These are phyloP conservation scores for Trichoderma oligosporum DNA, from an alignment of 2,329 filamentous ascomycete species.

Conservation along the genomic window DNA sequence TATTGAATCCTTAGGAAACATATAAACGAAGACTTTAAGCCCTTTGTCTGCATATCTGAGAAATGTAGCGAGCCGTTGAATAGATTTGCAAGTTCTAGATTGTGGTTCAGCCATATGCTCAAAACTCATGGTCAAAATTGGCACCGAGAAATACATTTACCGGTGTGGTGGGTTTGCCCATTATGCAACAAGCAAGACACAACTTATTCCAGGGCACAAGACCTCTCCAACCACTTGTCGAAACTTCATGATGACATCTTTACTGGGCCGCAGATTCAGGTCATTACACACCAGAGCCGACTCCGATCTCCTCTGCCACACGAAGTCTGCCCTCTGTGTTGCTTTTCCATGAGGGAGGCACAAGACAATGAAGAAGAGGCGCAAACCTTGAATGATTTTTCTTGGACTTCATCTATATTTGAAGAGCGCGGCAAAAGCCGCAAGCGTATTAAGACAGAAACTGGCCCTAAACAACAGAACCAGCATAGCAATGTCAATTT, in stretches of 20 bases:
- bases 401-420: not conserved
- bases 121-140: constrained; percentile 15
- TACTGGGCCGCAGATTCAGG: not conserved
- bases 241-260: not conserved
- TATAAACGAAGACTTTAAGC: not conserved
- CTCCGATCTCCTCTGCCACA: not conserved
- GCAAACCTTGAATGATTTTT: not conserved
- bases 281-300: not conserved
- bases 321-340: not conserved
- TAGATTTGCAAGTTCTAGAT: constrained; percentile 13
- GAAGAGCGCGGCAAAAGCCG: not conserved
- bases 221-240: not conserved
- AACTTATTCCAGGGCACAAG: not conserved
- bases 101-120: constrained; percentile 18
- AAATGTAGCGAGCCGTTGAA: constrained; percentile 6
- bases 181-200: constrained; percentile 9
- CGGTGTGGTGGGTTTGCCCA: constrained; percentile 15
- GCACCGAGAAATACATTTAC: constrained; percentile 17
- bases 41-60: constrained; percentile 14
- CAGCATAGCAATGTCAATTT: not conserved
- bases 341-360: not conserved
- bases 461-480: not conserved
- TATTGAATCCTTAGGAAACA: not conserved
- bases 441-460: not conserved
- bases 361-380: not conserved